phyloP scores from a whole-genome alignment of 1,284 basidiomycete genomes.

The Ceratobasidium sp. region DNA sequence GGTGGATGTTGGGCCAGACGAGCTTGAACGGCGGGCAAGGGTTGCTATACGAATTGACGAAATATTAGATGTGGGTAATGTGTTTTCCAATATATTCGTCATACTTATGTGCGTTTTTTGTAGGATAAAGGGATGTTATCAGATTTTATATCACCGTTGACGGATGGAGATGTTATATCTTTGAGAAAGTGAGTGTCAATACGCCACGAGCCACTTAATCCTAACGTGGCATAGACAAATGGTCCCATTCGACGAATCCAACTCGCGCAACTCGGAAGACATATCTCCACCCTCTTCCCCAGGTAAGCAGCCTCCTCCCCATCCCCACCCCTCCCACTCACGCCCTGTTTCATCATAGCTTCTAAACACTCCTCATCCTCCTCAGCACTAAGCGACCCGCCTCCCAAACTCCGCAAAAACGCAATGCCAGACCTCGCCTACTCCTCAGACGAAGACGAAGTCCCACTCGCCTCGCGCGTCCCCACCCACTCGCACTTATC shows the following conservation, averaged over 20 bases:
- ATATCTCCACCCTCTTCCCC: conserved; percentile 62
- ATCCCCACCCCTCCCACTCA: conserved; percentile 5
- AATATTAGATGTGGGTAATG: conserved; percentile 75
- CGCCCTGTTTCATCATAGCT: conserved; percentile 27
- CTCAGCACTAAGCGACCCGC: conserved; percentile 47
- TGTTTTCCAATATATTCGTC: background rate
- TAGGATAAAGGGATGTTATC: conserved; percentile 82
- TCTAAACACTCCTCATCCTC: conserved; percentile 51
- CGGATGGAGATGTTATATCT: conserved; percentile 76
- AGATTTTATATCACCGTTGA: conserved; percentile 75
- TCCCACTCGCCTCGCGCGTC: conserved; percentile 53
- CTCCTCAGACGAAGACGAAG: conserved; percentile 60
- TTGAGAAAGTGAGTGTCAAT: conserved; percentile 80
- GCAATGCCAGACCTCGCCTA: conserved; percentile 45
- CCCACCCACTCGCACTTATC: conserved; percentile 47
- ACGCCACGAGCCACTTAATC: conserved; percentile 30
- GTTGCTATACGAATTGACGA: conserved; percentile 89
- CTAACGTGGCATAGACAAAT: conserved; percentile 30
- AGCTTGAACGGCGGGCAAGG: conserved; percentile 77
- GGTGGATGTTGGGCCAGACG: conserved; percentile 66
- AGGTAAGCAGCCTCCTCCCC: conserved; percentile 52
- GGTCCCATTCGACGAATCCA: conserved; percentile 37
- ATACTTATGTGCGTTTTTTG: conserved; percentile 27
- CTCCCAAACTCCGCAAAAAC: conserved; percentile 45
- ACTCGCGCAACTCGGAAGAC: conserved; percentile 52